A percentile compares a stretch with the other conserved stretches of the same genome.
phyloP scores from a whole-genome alignment of 2,329 filamentous ascomycete genomes.

The Diaporthe sp. region DNA sequence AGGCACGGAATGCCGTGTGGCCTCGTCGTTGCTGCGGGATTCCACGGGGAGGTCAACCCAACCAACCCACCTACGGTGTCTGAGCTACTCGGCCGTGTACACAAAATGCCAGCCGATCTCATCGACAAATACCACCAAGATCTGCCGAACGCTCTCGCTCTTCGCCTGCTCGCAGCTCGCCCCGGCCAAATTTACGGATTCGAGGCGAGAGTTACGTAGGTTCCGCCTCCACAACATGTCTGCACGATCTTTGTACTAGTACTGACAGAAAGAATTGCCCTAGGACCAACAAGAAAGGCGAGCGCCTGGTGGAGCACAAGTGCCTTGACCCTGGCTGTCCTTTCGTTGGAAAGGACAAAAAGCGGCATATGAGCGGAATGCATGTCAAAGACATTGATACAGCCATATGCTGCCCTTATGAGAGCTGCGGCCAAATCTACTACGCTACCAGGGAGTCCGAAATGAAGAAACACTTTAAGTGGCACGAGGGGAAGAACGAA shows the following conservation, averaged over 20 bases:
- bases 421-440: rapidly evolving
- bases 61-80: too few relatives aligned
- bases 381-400: neutral
- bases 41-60: neutral
- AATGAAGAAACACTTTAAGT: neutral
- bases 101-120: rapidly evolving
- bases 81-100: neutral
- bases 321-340: neutral
- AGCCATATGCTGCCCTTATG: neutral
- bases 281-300: too few relatives aligned
- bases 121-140: neutral
- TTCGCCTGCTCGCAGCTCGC: neutral
- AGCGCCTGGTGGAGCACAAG: too few relatives aligned
- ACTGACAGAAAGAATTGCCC: neutral
- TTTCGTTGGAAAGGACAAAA: neutral
- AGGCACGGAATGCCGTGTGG: neutral
- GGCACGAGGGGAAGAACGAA: neutral
- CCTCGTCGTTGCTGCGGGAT: neutral
- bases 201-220: neutral
- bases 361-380: neutral
- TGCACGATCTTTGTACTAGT: too few relatives aligned
- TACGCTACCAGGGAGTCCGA: neutral
- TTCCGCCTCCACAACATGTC: rapidly evolving
- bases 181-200: neutral
- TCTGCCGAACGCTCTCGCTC: neutral